Conservation (phyloP, 345 rosid genomes). For the Tarenaya hassleriana region DNA sequence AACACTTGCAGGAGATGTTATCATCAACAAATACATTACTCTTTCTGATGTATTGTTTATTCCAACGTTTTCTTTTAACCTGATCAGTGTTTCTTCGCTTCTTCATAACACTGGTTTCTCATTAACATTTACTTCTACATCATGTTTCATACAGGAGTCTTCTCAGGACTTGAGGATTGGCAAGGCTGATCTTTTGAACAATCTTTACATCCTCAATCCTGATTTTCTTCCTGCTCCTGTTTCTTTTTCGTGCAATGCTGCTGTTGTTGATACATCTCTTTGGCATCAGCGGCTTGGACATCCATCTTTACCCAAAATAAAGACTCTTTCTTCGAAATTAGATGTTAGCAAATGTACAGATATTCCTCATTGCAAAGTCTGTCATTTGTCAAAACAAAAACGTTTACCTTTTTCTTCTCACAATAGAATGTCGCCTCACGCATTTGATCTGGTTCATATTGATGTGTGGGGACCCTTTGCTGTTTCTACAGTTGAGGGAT, state of each 20-base stretch:
- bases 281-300: neutral
- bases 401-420: neutral
- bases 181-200: too few relatives aligned
- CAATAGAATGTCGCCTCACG: neutral
- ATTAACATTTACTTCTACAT: too few relatives aligned
- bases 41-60: neutral
- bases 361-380: neutral
- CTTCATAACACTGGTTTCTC: neutral
- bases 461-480: neutral
- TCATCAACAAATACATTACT: too few relatives aligned
- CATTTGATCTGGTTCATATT: neutral
- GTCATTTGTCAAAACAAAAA: neutral
- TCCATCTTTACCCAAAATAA: neutral
- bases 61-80: neutral
- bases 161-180: neutral
- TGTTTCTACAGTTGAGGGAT: neutral
- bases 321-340: neutral
- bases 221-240: too few relatives aligned
- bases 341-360: neutral
- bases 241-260: too few relatives aligned
- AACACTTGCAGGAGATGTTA: too few relatives aligned
- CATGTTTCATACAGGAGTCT: neutral
- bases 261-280: neutral
- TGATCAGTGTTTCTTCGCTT: neutral
- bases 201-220: too few relatives aligned